Conservation (phyloP, 495 filamentous ascomycete genomes). For the Letharia columbiana region DNA sequence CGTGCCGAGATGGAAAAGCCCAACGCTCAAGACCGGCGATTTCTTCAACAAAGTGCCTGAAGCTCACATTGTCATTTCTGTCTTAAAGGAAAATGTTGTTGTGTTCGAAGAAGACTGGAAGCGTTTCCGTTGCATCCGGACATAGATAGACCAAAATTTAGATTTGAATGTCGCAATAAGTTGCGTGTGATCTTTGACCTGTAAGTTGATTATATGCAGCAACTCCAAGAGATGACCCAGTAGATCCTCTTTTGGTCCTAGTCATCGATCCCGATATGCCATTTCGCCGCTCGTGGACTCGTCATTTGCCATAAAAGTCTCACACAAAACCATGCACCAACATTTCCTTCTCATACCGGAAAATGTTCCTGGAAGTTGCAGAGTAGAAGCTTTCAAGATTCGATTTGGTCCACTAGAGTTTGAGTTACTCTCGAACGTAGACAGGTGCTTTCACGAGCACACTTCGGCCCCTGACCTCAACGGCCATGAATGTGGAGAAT, state of each 20-base stretch:
- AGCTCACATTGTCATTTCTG: background rate
- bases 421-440: constrained; percentile 42
- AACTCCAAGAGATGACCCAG: background rate
- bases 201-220: background rate
- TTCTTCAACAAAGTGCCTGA: background rate
- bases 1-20: background rate
- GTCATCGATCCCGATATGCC: background rate
- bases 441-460: constrained; percentile 86
- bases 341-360: background rate
- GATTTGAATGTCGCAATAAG: background rate
- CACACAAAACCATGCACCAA: background rate
- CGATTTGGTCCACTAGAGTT: background rate
- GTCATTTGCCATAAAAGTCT: background rate
- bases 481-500: constrained; percentile 74
- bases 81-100: background rate
- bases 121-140: background rate
- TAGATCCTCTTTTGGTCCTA: background rate
- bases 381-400: background rate
- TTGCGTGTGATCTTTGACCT: background rate
- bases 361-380: background rate
- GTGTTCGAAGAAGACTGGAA: background rate
- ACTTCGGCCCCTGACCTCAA: constrained; percentile 76
- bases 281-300: background rate
- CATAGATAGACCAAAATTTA: background rate
- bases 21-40: background rate